Conservation (phyloP, 106 monocot species). For the Alisma plantagoaquatica region DNA sequence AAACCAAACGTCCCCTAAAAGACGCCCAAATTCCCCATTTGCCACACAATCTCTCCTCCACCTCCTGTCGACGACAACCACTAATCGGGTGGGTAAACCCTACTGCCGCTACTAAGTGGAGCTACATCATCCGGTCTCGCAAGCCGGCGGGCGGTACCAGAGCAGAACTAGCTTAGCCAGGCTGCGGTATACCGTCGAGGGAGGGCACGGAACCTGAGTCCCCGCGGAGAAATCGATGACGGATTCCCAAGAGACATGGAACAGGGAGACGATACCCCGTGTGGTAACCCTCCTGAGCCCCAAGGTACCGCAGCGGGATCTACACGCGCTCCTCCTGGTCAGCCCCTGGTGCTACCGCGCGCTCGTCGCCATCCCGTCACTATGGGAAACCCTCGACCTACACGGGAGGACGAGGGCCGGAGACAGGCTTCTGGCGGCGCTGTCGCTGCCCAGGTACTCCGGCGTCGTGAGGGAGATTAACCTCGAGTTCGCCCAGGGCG, state of each 20-base stretch:
- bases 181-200: no score
- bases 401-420: constrained; percentile 74
- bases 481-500: constrained; percentile 68
- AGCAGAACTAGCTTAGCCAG: no score
- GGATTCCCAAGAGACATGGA: constrained; percentile 17
- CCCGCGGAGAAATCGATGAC: background rate
- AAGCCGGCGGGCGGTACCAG: no score
- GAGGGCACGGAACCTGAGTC: no score
- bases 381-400: constrained; percentile 72
- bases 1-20: no score
- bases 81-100: no score
- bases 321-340: constrained; percentile 45
- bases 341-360: constrained; percentile 63
- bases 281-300: constrained; percentile 36
- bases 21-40: no score
- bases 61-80: no score
- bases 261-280: constrained; percentile 35
- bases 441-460: no score
- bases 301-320: constrained; percentile 44
- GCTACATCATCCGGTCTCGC: no score
- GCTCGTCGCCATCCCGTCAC: constrained; percentile 34
- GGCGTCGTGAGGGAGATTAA: constrained; percentile 44
- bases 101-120: no score
- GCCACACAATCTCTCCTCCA: no score
- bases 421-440: constrained; percentile 53